Evolutionary conservation across 495 filamentous ascomycete genomes (phyloP), one percentile per base, ranked within the genome.

Genomic region (Neurospora sp.): DNA sequence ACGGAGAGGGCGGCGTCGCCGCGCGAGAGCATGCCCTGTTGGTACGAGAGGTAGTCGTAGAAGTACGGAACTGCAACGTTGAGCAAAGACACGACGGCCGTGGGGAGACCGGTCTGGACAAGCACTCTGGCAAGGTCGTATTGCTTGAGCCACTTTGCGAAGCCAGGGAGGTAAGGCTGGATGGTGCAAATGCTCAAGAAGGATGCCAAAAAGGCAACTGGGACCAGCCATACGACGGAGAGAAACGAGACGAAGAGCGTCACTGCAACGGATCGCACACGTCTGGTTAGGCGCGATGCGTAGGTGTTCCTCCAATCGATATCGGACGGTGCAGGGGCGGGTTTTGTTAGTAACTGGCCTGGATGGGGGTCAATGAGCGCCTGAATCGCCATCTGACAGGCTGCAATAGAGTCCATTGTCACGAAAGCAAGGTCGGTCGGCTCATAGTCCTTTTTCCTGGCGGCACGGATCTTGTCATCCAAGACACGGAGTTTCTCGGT

Each of bases 271-370:
- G 92, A 89, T 70, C 91, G 86, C 7, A 90, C 61, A 83, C 94
- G 92, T 31, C 96, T 89, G 70, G 84, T 88, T 2, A 87, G 83
- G 7, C 91, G 89, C 8, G 95, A 87, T n/a, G 93, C 79, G 75
- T 98, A 99, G 0, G 93, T 98, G 76, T 98, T 98, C 70, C 85
- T 85, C 96, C 96, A 99, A 3, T 97, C 87, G 22, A 99, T 88
- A 79, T 98, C 94, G 3, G 91, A 88, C 3, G 96, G 96, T 2
- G 94, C 89, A 0, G 96, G 96, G 1, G 95, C 93, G 70, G 92
- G 89, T 39, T 93, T 92, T 14, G 94, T 94, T 22, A 94, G 83
- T n/a, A 98, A 84, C 69, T 90, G 90, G 77, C 92, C 90, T 12
- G 96, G 96, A 31, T 90, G 89, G 1, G 96, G 93, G 77, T 97